A percentile compares a stretch with the other conserved stretches of the same genome.
phyloP scores from a whole-genome alignment of 2,329 filamentous ascomycete species.

The Pyricularia pennisetigena region DNA sequence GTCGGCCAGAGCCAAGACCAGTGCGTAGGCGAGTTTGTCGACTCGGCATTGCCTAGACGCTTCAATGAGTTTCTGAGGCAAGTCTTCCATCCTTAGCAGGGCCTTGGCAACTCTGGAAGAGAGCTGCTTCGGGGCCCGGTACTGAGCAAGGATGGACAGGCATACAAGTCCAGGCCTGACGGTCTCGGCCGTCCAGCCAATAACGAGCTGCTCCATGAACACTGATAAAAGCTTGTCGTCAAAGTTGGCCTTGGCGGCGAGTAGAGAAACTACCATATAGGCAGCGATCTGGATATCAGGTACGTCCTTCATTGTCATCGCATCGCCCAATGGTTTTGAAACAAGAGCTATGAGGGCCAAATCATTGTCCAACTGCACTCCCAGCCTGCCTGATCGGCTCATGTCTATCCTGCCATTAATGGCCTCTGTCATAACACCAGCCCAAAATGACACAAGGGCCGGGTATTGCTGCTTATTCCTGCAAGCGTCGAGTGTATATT shows the following conservation, averaged over 20 bases:
- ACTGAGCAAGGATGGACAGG: conserved; percentile 71
- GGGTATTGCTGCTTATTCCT: conserved; percentile 64
- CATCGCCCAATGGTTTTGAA: conserved; percentile 65
- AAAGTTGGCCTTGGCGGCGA: conserved; percentile 73
- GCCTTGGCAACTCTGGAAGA: conserved; percentile 61
- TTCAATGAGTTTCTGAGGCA: conserved; percentile 49
- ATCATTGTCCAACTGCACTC: conserved; percentile 70
- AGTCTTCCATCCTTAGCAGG: conserved; percentile 51
- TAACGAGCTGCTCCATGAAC: conserved; percentile 80
- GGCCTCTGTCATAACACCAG: conserved; percentile 75
- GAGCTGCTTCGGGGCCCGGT: conserved; percentile 60
- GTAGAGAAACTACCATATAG: conserved; percentile 82
- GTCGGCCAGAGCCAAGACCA: conserved; percentile 57
- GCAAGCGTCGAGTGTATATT: conserved; percentile 68
- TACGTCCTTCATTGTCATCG: conserved; percentile 63
- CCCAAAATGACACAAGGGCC: conserved; percentile 81
- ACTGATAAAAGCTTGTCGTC: conserved; percentile 72
- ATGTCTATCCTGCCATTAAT: conserved; percentile 74
- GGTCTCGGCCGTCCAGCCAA: conserved; percentile 68
- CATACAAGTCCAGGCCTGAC: conserved; percentile 66
- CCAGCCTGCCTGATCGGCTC: conserved; percentile 63
- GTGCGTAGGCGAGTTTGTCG: conserved; percentile 61
- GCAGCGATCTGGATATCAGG: conserved; percentile 76
- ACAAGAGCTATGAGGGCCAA: conserved; percentile 63
- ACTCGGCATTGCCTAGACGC: conserved; percentile 57